Percentiles rank a stretch among this genome's conserved stretches.
Conservation (phyloP, 2,329 filamentous ascomycete genomes). For the Coniochaeta hoffmannii region DNA sequence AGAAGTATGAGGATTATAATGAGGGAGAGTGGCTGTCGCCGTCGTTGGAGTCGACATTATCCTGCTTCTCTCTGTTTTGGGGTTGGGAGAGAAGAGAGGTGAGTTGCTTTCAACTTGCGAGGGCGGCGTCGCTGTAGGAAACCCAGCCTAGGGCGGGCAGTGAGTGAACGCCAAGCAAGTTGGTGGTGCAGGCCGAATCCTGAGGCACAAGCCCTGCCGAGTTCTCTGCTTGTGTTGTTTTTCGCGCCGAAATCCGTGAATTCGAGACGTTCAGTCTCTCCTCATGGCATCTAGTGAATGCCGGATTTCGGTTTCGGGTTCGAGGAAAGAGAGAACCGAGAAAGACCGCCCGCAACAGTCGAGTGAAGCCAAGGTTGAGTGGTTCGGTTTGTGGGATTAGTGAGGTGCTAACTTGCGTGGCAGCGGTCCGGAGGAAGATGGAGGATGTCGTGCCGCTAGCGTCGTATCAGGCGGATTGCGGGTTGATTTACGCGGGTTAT, state of each 20-base stretch:
- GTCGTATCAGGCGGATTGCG: neutral
- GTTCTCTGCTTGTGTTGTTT: neutral
- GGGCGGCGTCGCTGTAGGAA: neutral
- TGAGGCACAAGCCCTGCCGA: neutral
- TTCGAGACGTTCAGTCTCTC: neutral
- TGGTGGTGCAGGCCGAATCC: neutral
- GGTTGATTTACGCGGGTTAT: neutral
- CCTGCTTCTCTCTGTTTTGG: conserved; percentile 10
- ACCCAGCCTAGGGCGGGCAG: neutral
- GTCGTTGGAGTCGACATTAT: conserved; percentile 77
- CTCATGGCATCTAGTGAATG: neutral
- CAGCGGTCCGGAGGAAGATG: neutral
- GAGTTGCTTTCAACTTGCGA: neutral
- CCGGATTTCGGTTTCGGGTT: neutral
- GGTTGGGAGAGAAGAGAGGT: neutral
- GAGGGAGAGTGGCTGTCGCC: conserved; percentile 64
- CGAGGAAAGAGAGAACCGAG: neutral
- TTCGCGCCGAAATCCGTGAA: neutral
- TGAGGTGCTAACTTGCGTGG: neutral
- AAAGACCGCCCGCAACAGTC: neutral
- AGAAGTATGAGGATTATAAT: conserved; percentile 44
- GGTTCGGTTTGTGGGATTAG: neutral
- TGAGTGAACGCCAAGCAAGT: neutral
- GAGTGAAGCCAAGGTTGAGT: neutral
- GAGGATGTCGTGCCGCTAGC: conserved; percentile 1